Evolutionary conservation across 1,139 yeast species (phyloP).

Genomic region (Citeromyces hawaiiensis): DNA sequence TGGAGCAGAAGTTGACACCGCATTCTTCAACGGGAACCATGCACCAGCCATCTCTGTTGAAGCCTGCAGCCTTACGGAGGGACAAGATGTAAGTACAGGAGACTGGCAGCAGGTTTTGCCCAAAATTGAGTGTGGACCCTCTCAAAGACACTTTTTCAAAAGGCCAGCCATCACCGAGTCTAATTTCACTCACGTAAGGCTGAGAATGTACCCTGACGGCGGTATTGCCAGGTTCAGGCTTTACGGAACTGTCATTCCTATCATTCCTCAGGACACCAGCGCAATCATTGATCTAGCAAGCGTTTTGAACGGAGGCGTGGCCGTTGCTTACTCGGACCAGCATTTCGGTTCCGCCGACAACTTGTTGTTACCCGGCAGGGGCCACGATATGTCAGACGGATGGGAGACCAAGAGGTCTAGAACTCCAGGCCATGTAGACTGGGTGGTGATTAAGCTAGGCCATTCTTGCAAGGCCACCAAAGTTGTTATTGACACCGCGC

Average conservation of each 20-base stretch:
- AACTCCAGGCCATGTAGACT: slow-evolving; percentile 71
- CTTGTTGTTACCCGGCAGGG: slow-evolving; percentile 82
- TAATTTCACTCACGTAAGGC: slow-evolving; percentile 65
- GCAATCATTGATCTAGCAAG: slow-evolving; percentile 62
- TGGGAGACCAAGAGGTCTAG: slow-evolving; percentile 97
- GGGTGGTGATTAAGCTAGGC: slow-evolving; percentile 79
- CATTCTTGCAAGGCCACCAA: slow-evolving; percentile 40
- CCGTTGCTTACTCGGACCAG: slow-evolving; percentile 72
- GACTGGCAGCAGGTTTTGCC: slow-evolving; percentile 63
- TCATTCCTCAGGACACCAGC: slow-evolving; percentile 31
- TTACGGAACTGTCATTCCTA: slow-evolving; percentile 70
- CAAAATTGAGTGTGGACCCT: slow-evolving; percentile 75
- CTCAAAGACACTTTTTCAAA: slow-evolving; percentile 70
- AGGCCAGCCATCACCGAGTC: slow-evolving; percentile 43
- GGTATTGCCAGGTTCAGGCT: slow-evolving; percentile 91
- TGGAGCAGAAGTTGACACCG: slow-evolving; percentile 86
- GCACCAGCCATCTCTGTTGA: slow-evolving; percentile 87
- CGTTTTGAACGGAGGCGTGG: slow-evolving; percentile 82
- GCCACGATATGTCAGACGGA: slow-evolving; percentile 93
- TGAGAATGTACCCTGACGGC: slow-evolving; percentile 93
- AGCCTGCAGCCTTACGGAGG: slow-evolving; percentile 33
- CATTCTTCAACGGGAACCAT: slow-evolving; percentile 87
- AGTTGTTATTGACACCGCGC: slow-evolving; percentile 79
- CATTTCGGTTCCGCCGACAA: slow-evolving; percentile 90
- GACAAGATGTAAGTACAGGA: slow-evolving; percentile 19